phyloP scores from a whole-genome alignment of 1,139 yeast species.

The Saccharomyces hybrid region DNA sequence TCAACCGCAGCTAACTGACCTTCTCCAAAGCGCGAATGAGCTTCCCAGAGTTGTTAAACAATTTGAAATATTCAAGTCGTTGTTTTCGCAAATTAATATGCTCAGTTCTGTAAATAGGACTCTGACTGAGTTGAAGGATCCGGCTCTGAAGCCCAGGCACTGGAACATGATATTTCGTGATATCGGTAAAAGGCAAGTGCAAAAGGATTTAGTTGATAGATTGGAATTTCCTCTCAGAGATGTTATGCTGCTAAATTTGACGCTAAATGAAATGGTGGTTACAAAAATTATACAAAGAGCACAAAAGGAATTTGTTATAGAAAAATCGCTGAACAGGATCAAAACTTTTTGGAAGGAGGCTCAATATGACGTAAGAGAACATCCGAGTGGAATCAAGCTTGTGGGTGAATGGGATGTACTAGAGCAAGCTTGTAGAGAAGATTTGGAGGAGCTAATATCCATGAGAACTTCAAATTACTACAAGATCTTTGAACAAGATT shows the following conservation, averaged over 20 bases:
- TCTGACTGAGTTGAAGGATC: constrained; percentile 48
- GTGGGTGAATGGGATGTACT: constrained; percentile 64
- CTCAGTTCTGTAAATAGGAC: constrained; percentile 36
- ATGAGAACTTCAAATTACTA: constrained; percentile 69
- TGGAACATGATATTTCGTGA: constrained; percentile 50
- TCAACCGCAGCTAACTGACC: neutral
- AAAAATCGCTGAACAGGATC: constrained; percentile 46
- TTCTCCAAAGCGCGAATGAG: neutral
- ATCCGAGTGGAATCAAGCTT: constrained; percentile 46
- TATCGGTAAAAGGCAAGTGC: constrained; percentile 15
- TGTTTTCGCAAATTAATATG: constrained; percentile 13
- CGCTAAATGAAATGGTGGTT: constrained; percentile 41
- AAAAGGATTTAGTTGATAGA: neutral
- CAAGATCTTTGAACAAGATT: constrained; percentile 53
- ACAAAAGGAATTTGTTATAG: constrained; percentile 62
- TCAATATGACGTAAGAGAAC: constrained; percentile 50
- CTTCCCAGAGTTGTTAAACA: neutral
- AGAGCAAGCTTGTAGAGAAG: constrained; percentile 53
- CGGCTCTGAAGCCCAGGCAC: constrained; percentile 57
- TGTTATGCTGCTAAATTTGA: constrained; percentile 52
- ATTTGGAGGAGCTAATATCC: constrained; percentile 54
- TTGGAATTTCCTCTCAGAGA: constrained; percentile 43
- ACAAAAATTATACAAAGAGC: constrained; percentile 55
- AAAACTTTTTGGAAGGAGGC: constrained; percentile 41
- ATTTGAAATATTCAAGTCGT: neutral